Percentiles rank a stretch among this genome's conserved stretches.
phyloP scores from a whole-genome alignment of 2,329 filamentous ascomycete species.

The Stromatinia cepivora region DNA sequence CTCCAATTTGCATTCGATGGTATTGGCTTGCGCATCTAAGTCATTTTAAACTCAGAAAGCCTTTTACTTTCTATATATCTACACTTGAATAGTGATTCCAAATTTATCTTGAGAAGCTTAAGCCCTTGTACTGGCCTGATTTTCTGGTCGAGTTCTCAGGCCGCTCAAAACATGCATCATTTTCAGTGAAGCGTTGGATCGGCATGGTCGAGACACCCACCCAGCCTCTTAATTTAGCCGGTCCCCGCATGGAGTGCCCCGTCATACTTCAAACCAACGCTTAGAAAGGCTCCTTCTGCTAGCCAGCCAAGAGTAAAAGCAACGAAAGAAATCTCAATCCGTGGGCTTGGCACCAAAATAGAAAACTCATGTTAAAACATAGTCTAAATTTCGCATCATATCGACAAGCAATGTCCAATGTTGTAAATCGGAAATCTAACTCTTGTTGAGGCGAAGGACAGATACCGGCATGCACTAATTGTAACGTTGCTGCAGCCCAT shows the following conservation, averaged over 20 bases:
- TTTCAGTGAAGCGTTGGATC: slow-evolving; percentile 15
- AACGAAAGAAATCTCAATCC: slow-evolving; percentile 3
- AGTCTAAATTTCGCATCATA: slow-evolving; percentile 5
- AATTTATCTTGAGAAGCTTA: not conserved
- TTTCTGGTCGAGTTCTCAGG: not conserved
- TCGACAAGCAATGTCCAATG: slow-evolving; percentile 1
- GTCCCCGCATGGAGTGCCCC: not conserved
- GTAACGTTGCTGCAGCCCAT: slow-evolving; percentile 22
- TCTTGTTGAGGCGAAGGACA: not conserved
- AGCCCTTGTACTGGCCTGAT: not conserved
- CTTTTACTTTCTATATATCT: not conserved
- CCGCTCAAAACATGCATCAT: slow-evolving; percentile 8
- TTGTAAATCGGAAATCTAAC: slow-evolving; percentile 4
- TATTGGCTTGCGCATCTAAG: not conserved
- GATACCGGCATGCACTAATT: slow-evolving; percentile 14
- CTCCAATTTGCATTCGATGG: not conserved
- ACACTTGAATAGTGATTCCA: slow-evolving; percentile 1
- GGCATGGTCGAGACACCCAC: slow-evolving; percentile 18
- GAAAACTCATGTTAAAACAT: not conserved
- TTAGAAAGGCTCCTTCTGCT: not conserved
- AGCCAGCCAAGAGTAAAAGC: not conserved
- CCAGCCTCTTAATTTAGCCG: slow-evolving; percentile 11
- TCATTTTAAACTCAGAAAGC: not conserved
- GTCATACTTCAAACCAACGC: not conserved
- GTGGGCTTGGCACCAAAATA: slow-evolving; percentile 10